phyloP scores from a whole-genome alignment of 2,329 filamentous ascomycete genomes.

The Macrophomina tecta region DNA sequence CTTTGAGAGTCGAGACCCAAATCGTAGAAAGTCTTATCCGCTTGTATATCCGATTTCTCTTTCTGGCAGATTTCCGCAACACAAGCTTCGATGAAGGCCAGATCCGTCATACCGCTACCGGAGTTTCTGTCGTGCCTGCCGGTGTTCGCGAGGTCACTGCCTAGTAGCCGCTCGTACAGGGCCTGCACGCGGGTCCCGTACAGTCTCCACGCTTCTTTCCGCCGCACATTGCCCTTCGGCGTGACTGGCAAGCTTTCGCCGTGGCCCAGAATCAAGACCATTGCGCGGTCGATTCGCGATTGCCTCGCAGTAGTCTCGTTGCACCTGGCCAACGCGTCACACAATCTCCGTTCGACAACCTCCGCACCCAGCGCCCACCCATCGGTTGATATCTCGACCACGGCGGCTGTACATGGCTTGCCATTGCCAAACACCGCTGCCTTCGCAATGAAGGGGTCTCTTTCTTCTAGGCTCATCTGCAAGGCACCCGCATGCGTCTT shows the following conservation, averaged over 20 bases:
- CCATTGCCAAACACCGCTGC: conserved; percentile 28
- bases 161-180: conserved; percentile 19
- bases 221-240: conserved; percentile 41
- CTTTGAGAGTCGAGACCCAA: conserved; percentile 27
- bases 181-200: conserved; percentile 35
- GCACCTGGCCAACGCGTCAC: neutral
- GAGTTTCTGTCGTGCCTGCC: neutral
- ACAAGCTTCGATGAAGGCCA: neutral
- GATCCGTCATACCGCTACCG: neutral
- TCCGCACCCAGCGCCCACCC: neutral
- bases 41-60: neutral
- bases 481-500: conserved; percentile 41
- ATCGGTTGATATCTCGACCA: conserved; percentile 35
- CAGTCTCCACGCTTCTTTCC: conserved; percentile 37
- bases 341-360: conserved; percentile 2
- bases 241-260: conserved; percentile 37
- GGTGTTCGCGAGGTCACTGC: neutral
- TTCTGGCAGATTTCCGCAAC: conserved; percentile 5
- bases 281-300: conserved; percentile 36
- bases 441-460: conserved; percentile 28
- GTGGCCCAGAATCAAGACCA: conserved; percentile 36
- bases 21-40: conserved; percentile 25
- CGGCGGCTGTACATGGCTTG: conserved; percentile 35
- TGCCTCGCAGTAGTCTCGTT: conserved; percentile 7
- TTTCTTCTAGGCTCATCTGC: conserved; percentile 37